Percentiles rank a stretch among this genome's conserved stretches.
These are phyloP conservation scores for Aspergillus intermedius DNA, from an alignment of 2,329 filamentous ascomycete genomes.

Conservation along the genomic window DNA sequence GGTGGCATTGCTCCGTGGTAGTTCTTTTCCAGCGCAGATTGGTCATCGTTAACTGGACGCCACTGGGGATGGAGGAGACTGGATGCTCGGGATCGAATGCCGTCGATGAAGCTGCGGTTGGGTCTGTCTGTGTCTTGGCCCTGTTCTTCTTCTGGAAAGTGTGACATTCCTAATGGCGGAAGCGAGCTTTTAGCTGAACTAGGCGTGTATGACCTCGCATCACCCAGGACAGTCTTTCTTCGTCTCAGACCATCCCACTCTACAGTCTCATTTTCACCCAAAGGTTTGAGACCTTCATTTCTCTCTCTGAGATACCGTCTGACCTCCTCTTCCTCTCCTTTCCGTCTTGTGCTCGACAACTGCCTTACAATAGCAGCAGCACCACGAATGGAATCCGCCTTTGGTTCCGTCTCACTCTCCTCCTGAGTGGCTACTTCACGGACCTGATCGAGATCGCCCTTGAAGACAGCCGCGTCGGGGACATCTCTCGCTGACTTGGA, in stretches of 20 bases:
- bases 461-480: slow-evolving; percentile 85
- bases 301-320: slow-evolving; percentile 74
- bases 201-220: slow-evolving; percentile 36
- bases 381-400: slow-evolving; percentile 91
- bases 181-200: slow-evolving; percentile 49
- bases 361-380: slow-evolving; percentile 80
- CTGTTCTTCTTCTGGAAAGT: slow-evolving; percentile 57
- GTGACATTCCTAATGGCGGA: slow-evolving; percentile 81
- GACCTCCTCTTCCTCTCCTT: slow-evolving; percentile 73
- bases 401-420: slow-evolving; percentile 92
- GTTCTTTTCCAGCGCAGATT: slow-evolving; percentile 7
- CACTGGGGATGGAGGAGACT: slow-evolving; percentile 31
- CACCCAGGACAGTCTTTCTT: slow-evolving; percentile 54
- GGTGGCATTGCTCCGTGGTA: slow-evolving; percentile 24
- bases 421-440: slow-evolving; percentile 92
- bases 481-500: slow-evolving; percentile 98
- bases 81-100: slow-evolving; percentile 32
- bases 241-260: slow-evolving; percentile 90
- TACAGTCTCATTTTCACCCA: slow-evolving; percentile 70
- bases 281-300: slow-evolving; percentile 62
- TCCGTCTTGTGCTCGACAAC: slow-evolving; percentile 67
- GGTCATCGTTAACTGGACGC: slow-evolving; percentile 25
- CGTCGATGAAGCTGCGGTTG: slow-evolving; percentile 31
- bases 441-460: slow-evolving; percentile 88
- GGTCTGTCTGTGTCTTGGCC: slow-evolving; percentile 46